These are phyloP conservation scores for Fusarium brevicatenulatum DNA, from an alignment of 2,329 filamentous ascomycete genomes.

Conservation along the genomic window DNA sequence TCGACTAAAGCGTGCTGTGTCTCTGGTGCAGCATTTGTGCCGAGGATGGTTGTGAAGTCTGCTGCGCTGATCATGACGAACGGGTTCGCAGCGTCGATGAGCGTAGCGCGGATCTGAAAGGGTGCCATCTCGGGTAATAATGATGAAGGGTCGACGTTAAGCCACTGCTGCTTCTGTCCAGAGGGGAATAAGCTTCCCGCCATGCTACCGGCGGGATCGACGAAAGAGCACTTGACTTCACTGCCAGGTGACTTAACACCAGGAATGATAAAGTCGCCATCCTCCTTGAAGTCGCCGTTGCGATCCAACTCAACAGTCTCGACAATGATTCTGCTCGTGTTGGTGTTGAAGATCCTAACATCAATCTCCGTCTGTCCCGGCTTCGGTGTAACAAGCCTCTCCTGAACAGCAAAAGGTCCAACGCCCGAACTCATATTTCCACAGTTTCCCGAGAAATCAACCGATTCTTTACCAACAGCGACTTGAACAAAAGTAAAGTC, in stretches of 20 bases:
- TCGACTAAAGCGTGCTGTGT: conserved; percentile 52
- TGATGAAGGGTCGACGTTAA: conserved; percentile 44
- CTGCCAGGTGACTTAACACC: conserved; percentile 66
- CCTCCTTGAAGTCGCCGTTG: conserved; percentile 56
- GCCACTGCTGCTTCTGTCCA: conserved; percentile 53
- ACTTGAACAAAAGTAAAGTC: conserved; percentile 73
- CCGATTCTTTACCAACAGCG: conserved; percentile 62
- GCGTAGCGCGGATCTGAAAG: conserved; percentile 47
- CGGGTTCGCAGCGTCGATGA: conserved; percentile 53
- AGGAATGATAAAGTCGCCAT: conserved; percentile 66
- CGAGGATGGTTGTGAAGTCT: conserved; percentile 35
- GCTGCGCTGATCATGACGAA: conserved; percentile 59
- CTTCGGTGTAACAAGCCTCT: conserved; percentile 51
- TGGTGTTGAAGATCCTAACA: conserved; percentile 68
- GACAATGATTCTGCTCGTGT: conserved; percentile 66
- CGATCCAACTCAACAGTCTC: conserved; percentile 62
- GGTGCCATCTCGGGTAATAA: conserved; percentile 32
- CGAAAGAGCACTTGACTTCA: conserved; percentile 66
- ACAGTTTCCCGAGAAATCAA: conserved; percentile 70
- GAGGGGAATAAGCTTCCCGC: conserved; percentile 69
- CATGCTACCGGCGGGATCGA: conserved; percentile 68
- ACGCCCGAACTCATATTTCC: conserved; percentile 71
- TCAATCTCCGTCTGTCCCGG: conserved; percentile 43
- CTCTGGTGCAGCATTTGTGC: neutral
- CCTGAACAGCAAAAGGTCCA: conserved; percentile 68